These are phyloP conservation scores for Aureobasidium mangrovei DNA, from an alignment of 2,329 filamentous ascomycete species.

Conservation along the genomic window DNA sequence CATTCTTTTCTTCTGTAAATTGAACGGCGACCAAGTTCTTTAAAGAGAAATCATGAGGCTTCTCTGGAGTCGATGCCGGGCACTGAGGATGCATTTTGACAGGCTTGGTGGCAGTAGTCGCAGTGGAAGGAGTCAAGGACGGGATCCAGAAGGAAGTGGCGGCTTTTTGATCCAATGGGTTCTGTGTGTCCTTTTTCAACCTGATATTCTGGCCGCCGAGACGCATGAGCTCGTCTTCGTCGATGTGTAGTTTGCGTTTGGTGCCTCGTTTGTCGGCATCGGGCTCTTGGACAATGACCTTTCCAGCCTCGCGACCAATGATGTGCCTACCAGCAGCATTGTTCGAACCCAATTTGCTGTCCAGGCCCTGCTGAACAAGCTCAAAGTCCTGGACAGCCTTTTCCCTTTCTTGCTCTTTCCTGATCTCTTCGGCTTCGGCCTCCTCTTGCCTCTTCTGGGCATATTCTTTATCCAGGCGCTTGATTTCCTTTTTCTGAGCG, in stretches of 20 bases:
- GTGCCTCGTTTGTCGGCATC: conserved; percentile 32
- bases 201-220: conserved; percentile 65
- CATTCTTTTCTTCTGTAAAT: conserved; percentile 63
- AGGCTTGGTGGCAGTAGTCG: conserved; percentile 35
- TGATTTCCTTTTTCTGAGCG: conserved; percentile 84
- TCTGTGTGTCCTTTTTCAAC: conserved; percentile 53
- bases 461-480: conserved; percentile 58
- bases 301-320: conserved; percentile 32
- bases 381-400: conserved; percentile 77
- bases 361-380: conserved; percentile 61
- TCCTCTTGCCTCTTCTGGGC: conserved; percentile 55
- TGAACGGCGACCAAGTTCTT: conserved; percentile 67
- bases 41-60: conserved; percentile 66
- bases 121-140: conserved; percentile 58
- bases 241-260: conserved; percentile 75
- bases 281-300: conserved; percentile 23
- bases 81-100: conserved; percentile 39
- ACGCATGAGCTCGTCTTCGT: conserved; percentile 64
- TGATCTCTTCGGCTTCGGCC: conserved; percentile 53
- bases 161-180: conserved; percentile 59
- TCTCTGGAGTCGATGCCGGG: conserved; percentile 55
- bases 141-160: conserved; percentile 91
- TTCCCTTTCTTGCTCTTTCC: conserved; percentile 56
- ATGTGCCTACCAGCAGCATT: conserved; percentile 36
- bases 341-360: conserved; percentile 28